Percentiles rank a stretch among this genome's conserved stretches.
phyloP scores from a whole-genome alignment of 2,329 filamentous ascomycete species.

The Fonsecaea monophora region DNA sequence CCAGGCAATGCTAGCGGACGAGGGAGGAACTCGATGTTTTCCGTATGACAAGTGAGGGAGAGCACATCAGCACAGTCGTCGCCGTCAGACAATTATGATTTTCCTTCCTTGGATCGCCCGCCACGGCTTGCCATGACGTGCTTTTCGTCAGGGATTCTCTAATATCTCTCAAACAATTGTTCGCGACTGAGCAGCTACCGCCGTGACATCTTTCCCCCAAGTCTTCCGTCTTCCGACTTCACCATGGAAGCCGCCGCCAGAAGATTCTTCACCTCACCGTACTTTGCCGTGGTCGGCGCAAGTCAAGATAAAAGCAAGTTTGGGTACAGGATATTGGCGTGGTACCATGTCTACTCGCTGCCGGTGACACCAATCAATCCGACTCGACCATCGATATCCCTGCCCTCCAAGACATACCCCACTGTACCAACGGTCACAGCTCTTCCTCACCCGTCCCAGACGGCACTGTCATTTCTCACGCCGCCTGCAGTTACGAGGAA shows the following conservation, averaged over 20 bases:
- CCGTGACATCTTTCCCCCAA: background rate
- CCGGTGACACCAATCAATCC: constrained; percentile 87
- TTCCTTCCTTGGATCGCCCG: background rate
- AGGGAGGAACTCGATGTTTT: background rate
- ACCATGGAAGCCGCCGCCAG: constrained; percentile 73
- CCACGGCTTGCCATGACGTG: background rate
- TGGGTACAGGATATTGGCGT: constrained; percentile 79
- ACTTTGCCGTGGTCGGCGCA: constrained; percentile 88
- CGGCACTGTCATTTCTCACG: constrained; percentile 85
- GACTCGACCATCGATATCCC: constrained; percentile 67
- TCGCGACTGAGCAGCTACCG: background rate
- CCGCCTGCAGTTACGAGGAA: constrained; percentile 77
- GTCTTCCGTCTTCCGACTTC: background rate
- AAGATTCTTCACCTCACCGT: constrained; percentile 78
- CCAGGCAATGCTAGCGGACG: background rate
- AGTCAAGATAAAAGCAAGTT: constrained; percentile 85
- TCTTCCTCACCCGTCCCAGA: constrained; percentile 71
- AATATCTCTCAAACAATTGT: background rate
- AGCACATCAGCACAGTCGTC: background rate
- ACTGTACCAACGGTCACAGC: constrained; percentile 70
- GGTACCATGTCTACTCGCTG: constrained; percentile 81
- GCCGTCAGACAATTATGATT: background rate
- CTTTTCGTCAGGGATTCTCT: background rate
- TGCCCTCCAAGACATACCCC: constrained; percentile 64
- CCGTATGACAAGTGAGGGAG: background rate